Evolutionary conservation across 225 moss, liverwort and hornwort species (phyloP).

Genomic region (Marchantia paleacea): DNA sequence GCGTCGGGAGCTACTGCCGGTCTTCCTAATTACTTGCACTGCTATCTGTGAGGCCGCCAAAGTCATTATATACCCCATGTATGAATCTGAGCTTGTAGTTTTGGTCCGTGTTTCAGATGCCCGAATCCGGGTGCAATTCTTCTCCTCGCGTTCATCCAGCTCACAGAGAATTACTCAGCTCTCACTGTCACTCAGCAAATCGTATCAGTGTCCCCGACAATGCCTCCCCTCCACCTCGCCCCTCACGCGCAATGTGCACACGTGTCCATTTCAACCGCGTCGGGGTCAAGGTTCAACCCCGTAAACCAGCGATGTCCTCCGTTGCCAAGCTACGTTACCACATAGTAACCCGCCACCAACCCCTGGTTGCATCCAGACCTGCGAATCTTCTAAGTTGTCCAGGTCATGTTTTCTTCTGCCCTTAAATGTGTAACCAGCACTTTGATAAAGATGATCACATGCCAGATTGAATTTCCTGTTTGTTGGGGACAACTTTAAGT

Average conservation of each 20-base stretch:
- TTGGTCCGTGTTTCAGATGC: not conserved
- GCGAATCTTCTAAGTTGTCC: too few relatives aligned
- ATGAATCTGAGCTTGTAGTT: not conserved
- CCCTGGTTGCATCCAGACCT: too few relatives aligned
- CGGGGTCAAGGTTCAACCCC: not conserved
- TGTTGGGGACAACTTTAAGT: too few relatives aligned
- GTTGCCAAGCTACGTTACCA: too few relatives aligned
- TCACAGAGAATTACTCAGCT: not conserved
- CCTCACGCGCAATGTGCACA: not conserved
- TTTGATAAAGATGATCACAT: too few relatives aligned
- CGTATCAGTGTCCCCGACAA: not conserved
- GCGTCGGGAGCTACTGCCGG: not conserved
- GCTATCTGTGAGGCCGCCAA: not conserved
- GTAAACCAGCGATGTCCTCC: too few relatives aligned
- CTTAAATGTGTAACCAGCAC: too few relatives aligned
- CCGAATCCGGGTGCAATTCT: not conserved
- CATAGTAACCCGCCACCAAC: too few relatives aligned
- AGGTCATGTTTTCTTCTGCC: too few relatives aligned
- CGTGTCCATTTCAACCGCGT: not conserved
- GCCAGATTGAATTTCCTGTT: too few relatives aligned
- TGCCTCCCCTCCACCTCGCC: not conserved
- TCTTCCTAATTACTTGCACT: not conserved
- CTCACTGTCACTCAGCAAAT: not conserved
- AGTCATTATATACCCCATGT: not conserved
- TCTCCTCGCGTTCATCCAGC: not conserved